phyloP scores from a whole-genome alignment of 2,329 filamentous ascomycete species.

The Xylariaceae sp. region DNA sequence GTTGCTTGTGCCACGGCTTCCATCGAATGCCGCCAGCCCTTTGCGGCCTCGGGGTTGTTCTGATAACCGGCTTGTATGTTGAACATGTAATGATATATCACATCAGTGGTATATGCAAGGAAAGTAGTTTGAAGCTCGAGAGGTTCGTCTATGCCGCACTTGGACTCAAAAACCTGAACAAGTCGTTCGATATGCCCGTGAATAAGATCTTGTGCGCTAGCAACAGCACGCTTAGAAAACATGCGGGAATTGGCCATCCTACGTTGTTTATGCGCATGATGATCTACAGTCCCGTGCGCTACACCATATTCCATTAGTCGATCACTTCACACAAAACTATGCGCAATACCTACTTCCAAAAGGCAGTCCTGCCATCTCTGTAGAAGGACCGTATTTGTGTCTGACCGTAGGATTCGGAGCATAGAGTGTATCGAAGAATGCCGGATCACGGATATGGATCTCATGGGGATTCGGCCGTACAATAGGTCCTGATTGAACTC shows the following conservation, averaged over 20 bases:
- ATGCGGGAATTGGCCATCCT: not conserved
- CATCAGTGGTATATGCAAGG: not conserved
- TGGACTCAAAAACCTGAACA: not conserved
- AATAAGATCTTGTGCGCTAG: not conserved
- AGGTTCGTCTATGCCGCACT: not conserved
- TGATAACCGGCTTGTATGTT: not conserved
- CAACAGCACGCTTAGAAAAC: slow-evolving; percentile 1
- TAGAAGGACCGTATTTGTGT: not conserved
- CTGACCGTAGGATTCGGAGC: not conserved
- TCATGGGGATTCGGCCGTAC: not conserved
- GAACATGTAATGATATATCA: not conserved
- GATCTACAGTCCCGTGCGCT: not conserved
- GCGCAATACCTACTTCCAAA: not conserved
- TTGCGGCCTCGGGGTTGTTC: not conserved
- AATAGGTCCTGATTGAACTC: not conserved
- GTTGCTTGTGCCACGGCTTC: not conserved
- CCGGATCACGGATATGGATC: not conserved
- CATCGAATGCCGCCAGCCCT: not conserved
- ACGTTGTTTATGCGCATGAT: not conserved
- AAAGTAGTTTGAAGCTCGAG: not conserved
- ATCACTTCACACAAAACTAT: no score
- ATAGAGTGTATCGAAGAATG: not conserved
- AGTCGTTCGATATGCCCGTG: not conserved
- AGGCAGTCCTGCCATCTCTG: not conserved
- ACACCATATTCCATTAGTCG: no score